Evolutionary conservation across 2,329 filamentous ascomycete species (phyloP).

Genomic region (Fusarium subtropicale): DNA sequence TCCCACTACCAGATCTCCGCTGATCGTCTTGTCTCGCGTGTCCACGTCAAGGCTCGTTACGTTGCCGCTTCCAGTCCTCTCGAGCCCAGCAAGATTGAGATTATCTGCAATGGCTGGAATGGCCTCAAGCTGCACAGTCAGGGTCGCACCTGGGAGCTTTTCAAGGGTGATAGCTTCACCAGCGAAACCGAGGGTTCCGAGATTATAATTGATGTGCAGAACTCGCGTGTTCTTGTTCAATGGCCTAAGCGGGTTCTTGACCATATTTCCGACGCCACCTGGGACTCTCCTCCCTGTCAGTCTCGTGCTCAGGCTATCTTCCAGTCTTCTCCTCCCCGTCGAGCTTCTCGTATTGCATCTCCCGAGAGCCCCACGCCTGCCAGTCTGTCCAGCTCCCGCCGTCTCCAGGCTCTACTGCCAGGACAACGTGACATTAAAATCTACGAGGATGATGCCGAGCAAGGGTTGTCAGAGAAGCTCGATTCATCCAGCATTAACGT

Average conservation of each 20-base stretch:
- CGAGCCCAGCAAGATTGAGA: conserved; percentile 82
- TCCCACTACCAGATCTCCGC: conserved; percentile 95
- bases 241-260: conserved; percentile 77
- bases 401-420: conserved; percentile 59
- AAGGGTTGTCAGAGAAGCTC: conserved; percentile 54
- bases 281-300: conserved; percentile 70
- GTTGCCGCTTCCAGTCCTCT: conserved; percentile 75
- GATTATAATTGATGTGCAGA: conserved; percentile 95
- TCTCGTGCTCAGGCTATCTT: conserved; percentile 56
- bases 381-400: conserved; percentile 56
- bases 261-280: conserved; percentile 74
- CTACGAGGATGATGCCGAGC: conserved; percentile 80
- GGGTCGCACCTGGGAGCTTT: conserved; percentile 85
- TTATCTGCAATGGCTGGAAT: conserved; percentile 96
- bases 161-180: conserved; percentile 88
- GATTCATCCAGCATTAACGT: conserved; percentile 48
- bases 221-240: conserved; percentile 86
- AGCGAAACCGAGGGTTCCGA: conserved; percentile 89
- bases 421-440: conserved; percentile 68
- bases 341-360: conserved; percentile 71
- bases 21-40: conserved; percentile 90
- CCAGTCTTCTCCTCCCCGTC: conserved; percentile 70
- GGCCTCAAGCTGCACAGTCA: conserved; percentile 93
- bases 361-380: conserved; percentile 76
- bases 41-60: conserved; percentile 91